Evolutionary conservation across 345 rosid genomes (phyloP).

Genomic region (Eucalyptus brandiana): DNA sequence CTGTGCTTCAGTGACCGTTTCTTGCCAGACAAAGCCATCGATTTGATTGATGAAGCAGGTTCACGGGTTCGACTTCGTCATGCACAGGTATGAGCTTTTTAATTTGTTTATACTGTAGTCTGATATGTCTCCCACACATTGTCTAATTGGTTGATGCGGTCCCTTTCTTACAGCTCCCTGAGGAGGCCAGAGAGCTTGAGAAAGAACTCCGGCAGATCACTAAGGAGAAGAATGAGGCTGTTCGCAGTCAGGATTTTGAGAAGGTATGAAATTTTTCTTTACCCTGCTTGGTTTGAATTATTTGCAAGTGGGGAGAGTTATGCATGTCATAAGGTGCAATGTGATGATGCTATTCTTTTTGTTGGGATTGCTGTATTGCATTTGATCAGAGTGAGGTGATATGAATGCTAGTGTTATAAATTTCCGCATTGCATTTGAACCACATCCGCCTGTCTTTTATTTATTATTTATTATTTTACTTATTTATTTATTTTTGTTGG

Average conservation of each 20-base stretch:
- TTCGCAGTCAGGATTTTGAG: slow-evolving; percentile 90
- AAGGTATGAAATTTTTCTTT: slow-evolving; percentile 37
- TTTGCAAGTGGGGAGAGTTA: neutral
- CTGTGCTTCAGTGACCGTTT: slow-evolving; percentile 69
- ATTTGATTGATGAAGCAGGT: slow-evolving; percentile 99
- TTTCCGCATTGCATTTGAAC: neutral
- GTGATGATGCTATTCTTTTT: neutral
- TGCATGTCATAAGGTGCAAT: neutral
- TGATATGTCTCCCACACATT: neutral
- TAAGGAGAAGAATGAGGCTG: slow-evolving; percentile 95
- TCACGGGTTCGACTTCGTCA: slow-evolving; percentile 97
- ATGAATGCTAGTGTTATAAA: neutral
- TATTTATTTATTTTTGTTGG: neutral
- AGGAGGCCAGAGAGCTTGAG: slow-evolving; percentile 97
- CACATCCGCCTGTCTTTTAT: neutral
- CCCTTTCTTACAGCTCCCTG: slow-evolving; percentile 59
- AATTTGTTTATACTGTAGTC: neutral
- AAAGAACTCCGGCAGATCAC: slow-evolving; percentile 88
- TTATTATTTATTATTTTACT: neutral
- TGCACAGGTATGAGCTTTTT: slow-evolving; percentile 49
- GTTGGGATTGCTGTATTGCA: neutral
- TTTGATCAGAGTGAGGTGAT: neutral
- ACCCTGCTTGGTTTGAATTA: neutral
- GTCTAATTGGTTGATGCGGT: neutral
- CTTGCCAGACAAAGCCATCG: slow-evolving; percentile 98